Evolutionary conservation across 805 yeast species (phyloP).

Genomic region (Kuraishia ogatae): DNA sequence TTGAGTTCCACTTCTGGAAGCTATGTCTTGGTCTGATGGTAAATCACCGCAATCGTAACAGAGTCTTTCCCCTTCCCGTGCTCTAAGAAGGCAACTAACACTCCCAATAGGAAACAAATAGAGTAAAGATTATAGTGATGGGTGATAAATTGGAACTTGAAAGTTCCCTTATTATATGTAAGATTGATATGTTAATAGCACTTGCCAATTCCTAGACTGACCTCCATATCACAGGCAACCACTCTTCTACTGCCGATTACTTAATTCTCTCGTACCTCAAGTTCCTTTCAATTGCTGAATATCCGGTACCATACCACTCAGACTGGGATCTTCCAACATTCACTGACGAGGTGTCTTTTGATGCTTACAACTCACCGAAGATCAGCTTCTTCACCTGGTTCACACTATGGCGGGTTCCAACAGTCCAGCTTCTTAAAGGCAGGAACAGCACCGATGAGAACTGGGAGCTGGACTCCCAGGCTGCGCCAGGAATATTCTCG

Average conservation of each 20-base stretch:
- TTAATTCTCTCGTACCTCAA: conserved; percentile 39
- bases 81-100: not conserved
- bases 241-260: conserved; percentile 61
- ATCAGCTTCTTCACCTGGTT: conserved; percentile 70
- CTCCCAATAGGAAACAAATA: conserved; percentile 22
- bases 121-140: conserved; percentile 26
- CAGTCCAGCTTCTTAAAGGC: conserved; percentile 33
- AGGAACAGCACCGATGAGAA: conserved; percentile 59
- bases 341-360: conserved; percentile 18
- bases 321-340: not conserved
- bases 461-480: conserved; percentile 42
- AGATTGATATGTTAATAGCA: not conserved
- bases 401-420: conserved; percentile 52
- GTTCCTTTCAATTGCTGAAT: conserved; percentile 9
- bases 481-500: conserved; percentile 26
- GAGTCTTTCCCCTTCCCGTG: not conserved
- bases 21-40: conserved; percentile 22
- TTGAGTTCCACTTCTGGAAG: conserved; percentile 21
- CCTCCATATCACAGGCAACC: conserved; percentile 36
- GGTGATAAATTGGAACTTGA: conserved; percentile 37
- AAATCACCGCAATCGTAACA: conserved; percentile 6
- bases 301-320: not conserved
- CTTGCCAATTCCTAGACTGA: not conserved
- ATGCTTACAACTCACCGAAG: conserved; percentile 25
- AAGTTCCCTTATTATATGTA: conserved; percentile 19